phyloP scores from a whole-genome alignment of 768 basidiomycete species.

The Mrakia gelida region DNA sequence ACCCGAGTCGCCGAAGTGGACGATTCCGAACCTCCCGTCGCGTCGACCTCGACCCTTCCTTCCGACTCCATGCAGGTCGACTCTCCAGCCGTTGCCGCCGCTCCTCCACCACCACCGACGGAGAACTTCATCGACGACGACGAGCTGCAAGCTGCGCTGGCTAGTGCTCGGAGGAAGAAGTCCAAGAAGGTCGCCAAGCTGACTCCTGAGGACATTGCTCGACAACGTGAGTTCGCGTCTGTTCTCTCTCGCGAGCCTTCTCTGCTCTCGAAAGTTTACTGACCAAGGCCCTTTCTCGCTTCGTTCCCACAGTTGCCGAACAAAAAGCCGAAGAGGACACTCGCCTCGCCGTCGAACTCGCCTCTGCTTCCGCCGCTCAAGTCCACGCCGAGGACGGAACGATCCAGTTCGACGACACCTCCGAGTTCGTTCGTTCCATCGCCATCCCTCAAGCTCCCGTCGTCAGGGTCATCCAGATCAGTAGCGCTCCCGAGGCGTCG shows the following conservation, averaged over 20 bases:
- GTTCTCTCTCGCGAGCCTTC: not conserved
- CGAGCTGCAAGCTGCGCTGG: slow-evolving; percentile 88
- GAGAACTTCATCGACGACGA: slow-evolving; percentile 97
- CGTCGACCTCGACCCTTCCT: slow-evolving; percentile 38
- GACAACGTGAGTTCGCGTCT: slow-evolving; percentile 54
- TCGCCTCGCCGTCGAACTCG: slow-evolving; percentile 43
- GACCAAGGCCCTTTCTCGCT: not conserved
- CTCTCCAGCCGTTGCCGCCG: slow-evolving; percentile 49
- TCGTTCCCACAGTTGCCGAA: slow-evolving; percentile 35
- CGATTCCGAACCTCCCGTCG: not conserved
- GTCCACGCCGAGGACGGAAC: slow-evolving; percentile 57
- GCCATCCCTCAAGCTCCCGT: slow-evolving; percentile 22
- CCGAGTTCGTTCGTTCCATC: slow-evolving; percentile 80
- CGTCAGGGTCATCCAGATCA: slow-evolving; percentile 25
- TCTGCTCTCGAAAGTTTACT: not conserved
- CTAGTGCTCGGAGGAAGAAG: slow-evolving; percentile 76
- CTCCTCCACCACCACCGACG: slow-evolving; percentile 50
- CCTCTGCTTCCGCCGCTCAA: slow-evolving; percentile 40
- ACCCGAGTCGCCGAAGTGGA: slow-evolving; percentile 61
- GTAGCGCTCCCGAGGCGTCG: not conserved
- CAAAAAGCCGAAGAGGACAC: slow-evolving; percentile 47
- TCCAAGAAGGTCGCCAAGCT: slow-evolving; percentile 61
- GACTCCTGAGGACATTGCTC: slow-evolving; percentile 75
- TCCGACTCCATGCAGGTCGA: slow-evolving; percentile 70
- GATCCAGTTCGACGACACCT: slow-evolving; percentile 84